These are phyloP conservation scores for Neurospora sublineolata DNA, from an alignment of 495 filamentous ascomycete species.

Conservation along the genomic window DNA sequence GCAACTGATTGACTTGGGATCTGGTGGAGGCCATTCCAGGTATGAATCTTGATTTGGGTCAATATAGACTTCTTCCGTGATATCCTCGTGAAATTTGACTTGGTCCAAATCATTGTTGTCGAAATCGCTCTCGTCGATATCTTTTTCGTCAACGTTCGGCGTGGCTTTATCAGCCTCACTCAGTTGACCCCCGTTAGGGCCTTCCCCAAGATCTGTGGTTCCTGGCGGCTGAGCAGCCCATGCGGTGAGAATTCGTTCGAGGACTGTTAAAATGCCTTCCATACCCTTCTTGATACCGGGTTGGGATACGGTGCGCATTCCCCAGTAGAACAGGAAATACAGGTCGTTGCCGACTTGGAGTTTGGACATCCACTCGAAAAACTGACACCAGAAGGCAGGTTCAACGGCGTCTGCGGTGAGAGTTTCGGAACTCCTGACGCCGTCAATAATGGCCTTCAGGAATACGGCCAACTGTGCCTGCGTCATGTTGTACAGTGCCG, in stretches of 20 bases:
- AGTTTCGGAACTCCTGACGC: not conserved
- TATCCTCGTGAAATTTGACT: not conserved
- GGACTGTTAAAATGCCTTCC: not conserved
- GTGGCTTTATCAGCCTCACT: not conserved
- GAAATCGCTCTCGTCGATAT: not conserved
- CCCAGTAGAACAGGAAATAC: not conserved
- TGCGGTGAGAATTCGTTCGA: not conserved
- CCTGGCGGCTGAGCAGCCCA: not conserved
- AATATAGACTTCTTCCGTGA: not conserved
- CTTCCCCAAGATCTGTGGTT: not conserved
- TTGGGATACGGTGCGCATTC: not conserved
- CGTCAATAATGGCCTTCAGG: not conserved
- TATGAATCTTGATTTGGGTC: not conserved
- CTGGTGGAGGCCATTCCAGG: not conserved
- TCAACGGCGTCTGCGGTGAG: not conserved
- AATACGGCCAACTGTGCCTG: not conserved
- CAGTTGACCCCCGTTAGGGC: not conserved
- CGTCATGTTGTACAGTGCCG: not conserved
- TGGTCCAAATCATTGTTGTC: not conserved
- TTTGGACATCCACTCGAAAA: not conserved
- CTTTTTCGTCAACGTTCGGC: not conserved
- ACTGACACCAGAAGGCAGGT: not conserved
- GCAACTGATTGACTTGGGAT: not conserved
- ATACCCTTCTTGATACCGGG: not conserved
- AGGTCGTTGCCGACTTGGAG: not conserved